Evolutionary conservation across 2,329 filamentous ascomycete species (phyloP).

Genomic region (Ophiosphaerella herpotricha): DNA sequence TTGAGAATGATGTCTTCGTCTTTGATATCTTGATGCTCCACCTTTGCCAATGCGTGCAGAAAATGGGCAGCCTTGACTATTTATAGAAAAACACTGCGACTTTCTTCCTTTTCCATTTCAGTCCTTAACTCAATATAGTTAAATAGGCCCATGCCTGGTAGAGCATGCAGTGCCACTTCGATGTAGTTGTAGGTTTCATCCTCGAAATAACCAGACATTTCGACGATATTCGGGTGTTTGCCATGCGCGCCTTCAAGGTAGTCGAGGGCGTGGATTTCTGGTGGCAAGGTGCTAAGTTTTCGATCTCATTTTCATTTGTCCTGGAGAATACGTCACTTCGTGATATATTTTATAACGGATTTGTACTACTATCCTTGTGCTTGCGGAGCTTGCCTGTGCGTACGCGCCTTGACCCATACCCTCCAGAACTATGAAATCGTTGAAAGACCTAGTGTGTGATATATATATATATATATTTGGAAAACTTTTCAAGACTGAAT

Average conservation of each 20-base stretch:
- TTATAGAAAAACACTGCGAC: slow-evolving; percentile 91
- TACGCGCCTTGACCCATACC: slow-evolving; percentile 99
- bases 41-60: slow-evolving; percentile 84
- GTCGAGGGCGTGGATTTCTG: slow-evolving; percentile 98
- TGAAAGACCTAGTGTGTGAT: slow-evolving; percentile 59
- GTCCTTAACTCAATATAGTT: slow-evolving; percentile 97
- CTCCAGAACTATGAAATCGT: slow-evolving; percentile 89
- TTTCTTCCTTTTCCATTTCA: slow-evolving; percentile 95
- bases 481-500: too few species aligned
- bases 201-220: slow-evolving; percentile 72
- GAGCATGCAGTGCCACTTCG: slow-evolving; percentile 92
- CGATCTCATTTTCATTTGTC: slow-evolving; percentile 98
- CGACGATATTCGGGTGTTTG: slow-evolving; percentile 68
- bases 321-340: slow-evolving; percentile 92
- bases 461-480: too few species aligned
- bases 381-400: slow-evolving; percentile 95
- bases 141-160: slow-evolving; percentile 97
- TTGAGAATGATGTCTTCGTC: slow-evolving; percentile 98
- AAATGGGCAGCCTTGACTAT: slow-evolving; percentile 89
- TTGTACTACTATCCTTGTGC: slow-evolving; percentile 75
- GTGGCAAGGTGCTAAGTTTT: slow-evolving; percentile 86
- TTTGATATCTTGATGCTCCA: slow-evolving; percentile 98
- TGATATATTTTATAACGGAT: slow-evolving; percentile 96
- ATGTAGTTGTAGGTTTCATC: slow-evolving; percentile 96
- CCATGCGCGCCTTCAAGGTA: slow-evolving; percentile 75